phyloP scores from a whole-genome alignment of 2,329 filamentous ascomycete species.

The Sporothrix pallida region DNA sequence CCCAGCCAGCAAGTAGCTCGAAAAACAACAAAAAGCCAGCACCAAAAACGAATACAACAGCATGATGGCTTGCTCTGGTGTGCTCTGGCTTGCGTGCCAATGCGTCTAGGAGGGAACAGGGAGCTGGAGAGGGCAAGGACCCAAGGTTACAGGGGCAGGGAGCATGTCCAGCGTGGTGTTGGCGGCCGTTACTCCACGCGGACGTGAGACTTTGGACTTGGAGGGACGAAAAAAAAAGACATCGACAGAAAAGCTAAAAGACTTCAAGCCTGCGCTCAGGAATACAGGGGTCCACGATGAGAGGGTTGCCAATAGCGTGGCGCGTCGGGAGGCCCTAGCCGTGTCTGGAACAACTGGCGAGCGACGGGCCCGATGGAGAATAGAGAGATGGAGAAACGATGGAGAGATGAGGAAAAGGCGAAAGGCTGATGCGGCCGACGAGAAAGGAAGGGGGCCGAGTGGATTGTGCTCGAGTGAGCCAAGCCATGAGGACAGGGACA shows the following conservation, averaged over 20 bases:
- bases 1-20: not conserved
- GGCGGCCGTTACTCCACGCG: constrained; percentile 9
- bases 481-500: not conserved
- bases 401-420: not conserved
- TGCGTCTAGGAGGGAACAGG: constrained; percentile 11
- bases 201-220: constrained; percentile 1
- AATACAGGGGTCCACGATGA: constrained; percentile 1
- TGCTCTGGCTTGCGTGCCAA: constrained; percentile 1
- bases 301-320: constrained; percentile 26
- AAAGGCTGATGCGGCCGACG: not conserved
- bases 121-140: constrained; percentile 6
- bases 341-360: constrained; percentile 1
- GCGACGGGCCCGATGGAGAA: constrained; percentile 4
- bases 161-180: not conserved
- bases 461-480: not conserved
- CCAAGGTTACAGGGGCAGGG: not conserved
- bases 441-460: not conserved
- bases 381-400: constrained; percentile 3
- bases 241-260: not conserved
- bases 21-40: not conserved
- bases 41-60: not conserved
- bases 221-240: not conserved
- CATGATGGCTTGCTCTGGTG: not conserved
- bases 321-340: constrained; percentile 25
- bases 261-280: not conserved